A percentile compares a stretch with the other conserved stretches of the same genome.
Conservation (phyloP, 2,329 filamentous ascomycete genomes). For the Aureobasidium sp. region DNA sequence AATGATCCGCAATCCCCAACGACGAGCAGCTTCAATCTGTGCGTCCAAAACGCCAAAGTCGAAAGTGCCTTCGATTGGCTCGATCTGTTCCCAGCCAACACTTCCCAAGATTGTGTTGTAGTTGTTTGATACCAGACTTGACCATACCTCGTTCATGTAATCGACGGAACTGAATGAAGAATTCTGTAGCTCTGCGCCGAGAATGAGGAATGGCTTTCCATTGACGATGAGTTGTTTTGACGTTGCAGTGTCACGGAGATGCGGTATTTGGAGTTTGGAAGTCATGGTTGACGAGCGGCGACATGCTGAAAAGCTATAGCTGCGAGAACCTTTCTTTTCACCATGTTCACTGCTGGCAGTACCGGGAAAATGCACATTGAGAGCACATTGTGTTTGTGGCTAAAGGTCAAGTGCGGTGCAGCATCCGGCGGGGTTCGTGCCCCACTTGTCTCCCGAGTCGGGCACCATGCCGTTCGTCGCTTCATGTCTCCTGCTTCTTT, state of each 20-base stretch:
- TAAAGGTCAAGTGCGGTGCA: too few species aligned
- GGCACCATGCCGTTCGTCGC: neutral
- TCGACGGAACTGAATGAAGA: conserved; percentile 38
- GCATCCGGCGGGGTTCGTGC: neutral
- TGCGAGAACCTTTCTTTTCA: neutral
- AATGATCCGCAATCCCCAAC: conserved; percentile 34
- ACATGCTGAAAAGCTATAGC: neutral
- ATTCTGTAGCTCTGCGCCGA: conserved; percentile 41
- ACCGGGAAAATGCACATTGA: neutral
- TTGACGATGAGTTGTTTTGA: conserved; percentile 36
- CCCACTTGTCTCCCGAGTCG: neutral
- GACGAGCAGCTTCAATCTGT: conserved; percentile 26
- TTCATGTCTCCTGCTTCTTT: neutral
- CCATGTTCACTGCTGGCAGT: neutral
- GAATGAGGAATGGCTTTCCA: conserved; percentile 37
- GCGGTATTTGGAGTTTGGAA: conserved; percentile 10
- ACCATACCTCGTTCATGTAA: conserved; percentile 39
- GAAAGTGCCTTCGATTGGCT: conserved; percentile 38
- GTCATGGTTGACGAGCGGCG: too few species aligned
- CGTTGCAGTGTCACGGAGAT: conserved; percentile 14
- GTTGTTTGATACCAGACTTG: conserved; percentile 33
- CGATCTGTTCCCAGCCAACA: conserved; percentile 41
- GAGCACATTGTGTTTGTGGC: neutral
- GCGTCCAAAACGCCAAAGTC: conserved; percentile 35
- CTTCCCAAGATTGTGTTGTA: conserved; percentile 40